Evolutionary conservation across 1,284 basidiomycete genomes (phyloP), one percentile per base, ranked within the genome.

Genomic region (Neotropicomus parvogracilis): DNA sequence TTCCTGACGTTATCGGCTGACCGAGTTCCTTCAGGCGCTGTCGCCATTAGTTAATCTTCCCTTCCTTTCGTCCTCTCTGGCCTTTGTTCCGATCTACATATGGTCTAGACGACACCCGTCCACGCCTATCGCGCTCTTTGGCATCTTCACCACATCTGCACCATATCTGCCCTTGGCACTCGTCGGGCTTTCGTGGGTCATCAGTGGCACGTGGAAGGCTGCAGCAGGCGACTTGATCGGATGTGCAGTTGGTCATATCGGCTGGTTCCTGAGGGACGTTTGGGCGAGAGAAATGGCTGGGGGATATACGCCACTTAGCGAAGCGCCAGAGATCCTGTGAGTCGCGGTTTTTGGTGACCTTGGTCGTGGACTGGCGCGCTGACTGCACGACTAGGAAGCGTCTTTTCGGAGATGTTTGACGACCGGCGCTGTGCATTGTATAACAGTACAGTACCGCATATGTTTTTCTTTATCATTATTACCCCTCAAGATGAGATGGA

Each of bases 81-180:
- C 92, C 0, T 95, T 95, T 63, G 88, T 95, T 3, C 86, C 97
- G 3, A 95, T 97, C 40, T 99, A 99, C 67, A 76, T 99, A 51
- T 99, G 97, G 95, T 92, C 93, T 8, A 75, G 97, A 41, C 77
- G 94, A 13, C 97, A 98, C 65, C 91, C 95, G 2, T 85, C 88
- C 26, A 90, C 94, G 5, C 90, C 92, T n/a, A 90, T 99, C 54
- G 94, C 91, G 5, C 78, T 99, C 21, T 97, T 99, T 60, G 95
- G 97, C 3, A 74, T 98, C 26, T 76, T 99, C 57, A 95, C 91
- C 4, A 92, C 99, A 63, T 90, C 91, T 0, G 95, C 95, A 0
- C 93, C 95, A 0, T 98, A 99, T 70, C 80, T 99, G 5, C 95
- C 97, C 1, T 74, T 95, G 45, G 88, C 91, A 0, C 81, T 98